A percentile compares a stretch with the other conserved stretches of the same genome.
These are phyloP conservation scores for Aspergillus bertholletiae DNA, from an alignment of 495 filamentous ascomycete genomes.

Conservation along the genomic window DNA sequence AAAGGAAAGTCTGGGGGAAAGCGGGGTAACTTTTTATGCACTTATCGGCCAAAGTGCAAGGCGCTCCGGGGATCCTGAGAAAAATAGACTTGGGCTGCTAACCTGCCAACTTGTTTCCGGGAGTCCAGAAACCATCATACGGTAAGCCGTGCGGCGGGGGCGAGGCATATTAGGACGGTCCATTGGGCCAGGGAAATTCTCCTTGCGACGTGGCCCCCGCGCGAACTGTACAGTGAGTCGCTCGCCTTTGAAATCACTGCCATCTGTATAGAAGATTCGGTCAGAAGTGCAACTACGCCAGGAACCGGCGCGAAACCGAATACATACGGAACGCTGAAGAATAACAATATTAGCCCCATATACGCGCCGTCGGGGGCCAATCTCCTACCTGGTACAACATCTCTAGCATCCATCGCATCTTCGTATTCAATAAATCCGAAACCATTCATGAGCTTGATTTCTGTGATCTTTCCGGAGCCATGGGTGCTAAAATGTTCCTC, in stretches of 20 bases:
- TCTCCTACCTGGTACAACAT: constrained; percentile 88
- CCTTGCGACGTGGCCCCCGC: constrained; percentile 84
- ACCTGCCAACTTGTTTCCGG: constrained; percentile 99
- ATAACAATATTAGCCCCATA: constrained; percentile 15
- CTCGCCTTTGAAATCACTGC: constrained; percentile 96
- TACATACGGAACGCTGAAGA: constrained; percentile 53
- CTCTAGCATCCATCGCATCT: constrained; percentile 92
- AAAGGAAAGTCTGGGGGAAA: constrained; percentile 10
- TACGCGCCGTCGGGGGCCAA: neutral
- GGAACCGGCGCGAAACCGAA: constrained; percentile 8
- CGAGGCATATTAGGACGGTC: constrained; percentile 78
- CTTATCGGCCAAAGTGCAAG: constrained; percentile 15
- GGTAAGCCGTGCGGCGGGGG: constrained; percentile 87
- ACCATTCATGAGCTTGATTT: constrained; percentile 99
- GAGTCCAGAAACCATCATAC: constrained; percentile 97
- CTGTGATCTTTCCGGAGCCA: constrained; percentile 93
- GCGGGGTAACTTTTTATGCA: constrained; percentile 34
- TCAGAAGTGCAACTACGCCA: constrained; percentile 9
- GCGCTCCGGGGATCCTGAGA: constrained; percentile 35
- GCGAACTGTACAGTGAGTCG: constrained; percentile 97
- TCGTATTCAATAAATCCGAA: constrained; percentile 99
- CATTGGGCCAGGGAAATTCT: constrained; percentile 60
- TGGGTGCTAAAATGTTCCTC: constrained; percentile 93
- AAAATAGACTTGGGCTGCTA: constrained; percentile 68
- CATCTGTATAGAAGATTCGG: constrained; percentile 58